Evolutionary conservation across 345 rosid species (phyloP).

Genomic region (Heritiera fomes): DNA sequence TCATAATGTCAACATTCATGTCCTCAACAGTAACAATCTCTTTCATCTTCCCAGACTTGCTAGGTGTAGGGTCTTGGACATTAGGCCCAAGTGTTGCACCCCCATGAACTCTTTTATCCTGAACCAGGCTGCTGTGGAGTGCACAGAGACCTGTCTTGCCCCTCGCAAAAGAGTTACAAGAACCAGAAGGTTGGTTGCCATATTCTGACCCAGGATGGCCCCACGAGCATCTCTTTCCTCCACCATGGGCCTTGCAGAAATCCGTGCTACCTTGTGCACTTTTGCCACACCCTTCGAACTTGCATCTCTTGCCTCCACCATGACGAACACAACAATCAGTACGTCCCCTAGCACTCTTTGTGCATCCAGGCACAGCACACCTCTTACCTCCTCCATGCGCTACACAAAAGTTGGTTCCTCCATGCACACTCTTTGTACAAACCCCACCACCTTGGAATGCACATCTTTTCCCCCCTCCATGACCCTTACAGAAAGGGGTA

Average conservation of each 20-base stretch:
- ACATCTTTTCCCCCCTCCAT: conserved; percentile 96
- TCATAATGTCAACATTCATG: conserved; percentile 54
- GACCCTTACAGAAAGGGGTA: conserved; percentile 94
- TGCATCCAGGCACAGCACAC: conserved; percentile 79
- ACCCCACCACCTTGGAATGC: conserved; percentile 72
- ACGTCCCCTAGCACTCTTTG: conserved; percentile 96
- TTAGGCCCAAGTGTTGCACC: conserved; percentile 59
- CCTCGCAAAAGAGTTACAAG: conserved; percentile 85
- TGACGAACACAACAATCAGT: conserved; percentile 91
- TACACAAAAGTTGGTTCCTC: conserved; percentile 95
- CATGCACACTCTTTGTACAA: conserved; percentile 94
- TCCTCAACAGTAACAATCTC: conserved; percentile 47
- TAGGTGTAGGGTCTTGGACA: conserved; percentile 49
- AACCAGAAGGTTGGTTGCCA: conserved; percentile 50
- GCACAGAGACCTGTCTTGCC: conserved; percentile 90
- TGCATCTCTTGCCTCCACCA: conserved; percentile 95
- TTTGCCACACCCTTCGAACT: conserved; percentile 79
- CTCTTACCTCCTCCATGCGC: conserved; percentile 99
- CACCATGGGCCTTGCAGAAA: conserved; percentile 97
- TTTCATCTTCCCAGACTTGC: conserved; percentile 50
- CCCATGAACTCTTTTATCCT: conserved; percentile 83
- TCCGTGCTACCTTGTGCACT: conserved; percentile 98
- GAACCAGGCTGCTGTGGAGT: conserved; percentile 73
- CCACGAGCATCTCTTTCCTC: conserved; percentile 95
- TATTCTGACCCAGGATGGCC: conserved; percentile 79